Conservation (phyloP, 225 moss, liverwort and hornwort species). For the Neckera pumila region DNA sequence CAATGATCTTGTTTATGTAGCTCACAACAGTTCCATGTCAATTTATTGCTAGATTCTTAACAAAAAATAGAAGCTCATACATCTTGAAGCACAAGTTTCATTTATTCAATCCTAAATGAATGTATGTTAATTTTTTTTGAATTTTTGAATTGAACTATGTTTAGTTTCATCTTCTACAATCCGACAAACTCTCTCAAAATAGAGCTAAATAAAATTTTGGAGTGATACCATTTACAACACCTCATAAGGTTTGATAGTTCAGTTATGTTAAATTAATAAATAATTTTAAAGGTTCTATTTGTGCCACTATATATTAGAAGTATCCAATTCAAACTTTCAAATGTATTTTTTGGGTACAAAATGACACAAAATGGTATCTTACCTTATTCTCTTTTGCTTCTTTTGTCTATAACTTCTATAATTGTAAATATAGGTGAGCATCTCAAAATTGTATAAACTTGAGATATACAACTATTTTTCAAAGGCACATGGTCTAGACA, state of each 20-base stretch:
- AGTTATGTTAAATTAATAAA: background rate
- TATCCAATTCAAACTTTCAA: background rate
- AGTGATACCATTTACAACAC: rapidly evolving
- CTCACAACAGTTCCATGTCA: background rate
- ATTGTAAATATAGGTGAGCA: background rate
- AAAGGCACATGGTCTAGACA: background rate
- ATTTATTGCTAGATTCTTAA: background rate
- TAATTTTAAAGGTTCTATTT: background rate
- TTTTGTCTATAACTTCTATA: background rate
- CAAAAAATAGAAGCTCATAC: background rate
- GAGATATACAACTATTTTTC: background rate
- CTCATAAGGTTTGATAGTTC: background rate
- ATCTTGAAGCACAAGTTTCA: background rate
- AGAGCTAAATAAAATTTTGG: background rate
- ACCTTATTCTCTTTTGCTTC: no score
- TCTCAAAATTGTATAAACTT: background rate
- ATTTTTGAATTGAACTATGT: background rate
- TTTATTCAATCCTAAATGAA: background rate
- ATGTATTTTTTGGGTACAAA: background rate
- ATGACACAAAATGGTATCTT: background rate
- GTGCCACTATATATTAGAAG: no score
- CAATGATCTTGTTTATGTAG: background rate
- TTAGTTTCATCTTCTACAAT: background rate
- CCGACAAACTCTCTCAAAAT: background rate
- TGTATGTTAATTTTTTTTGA: rapidly evolving